Evolutionary conservation across 345 rosid genomes (phyloP).

Genomic region (Erucastrum elatum): DNA sequence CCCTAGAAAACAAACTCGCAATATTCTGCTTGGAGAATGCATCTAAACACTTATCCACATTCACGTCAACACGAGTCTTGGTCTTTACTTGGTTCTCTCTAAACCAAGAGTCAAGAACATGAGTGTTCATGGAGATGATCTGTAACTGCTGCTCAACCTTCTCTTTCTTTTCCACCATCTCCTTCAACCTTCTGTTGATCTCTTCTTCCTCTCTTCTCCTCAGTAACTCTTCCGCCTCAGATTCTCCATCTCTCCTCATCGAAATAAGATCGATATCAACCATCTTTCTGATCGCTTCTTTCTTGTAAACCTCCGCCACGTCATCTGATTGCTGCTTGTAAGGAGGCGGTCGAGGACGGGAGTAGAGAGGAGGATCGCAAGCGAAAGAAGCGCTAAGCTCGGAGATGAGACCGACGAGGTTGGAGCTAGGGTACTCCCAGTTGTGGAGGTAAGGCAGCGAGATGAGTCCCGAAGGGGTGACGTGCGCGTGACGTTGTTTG

Average conservation of each 20-base stretch:
- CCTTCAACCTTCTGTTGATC: constrained; percentile 62
- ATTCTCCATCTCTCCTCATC: constrained; percentile 75
- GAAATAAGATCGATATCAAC: constrained; percentile 44
- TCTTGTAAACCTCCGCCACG: constrained; percentile 64
- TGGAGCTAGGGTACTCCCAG: constrained; percentile 80
- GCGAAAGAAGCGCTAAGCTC: constrained; percentile 58
- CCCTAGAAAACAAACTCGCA: too few species aligned
- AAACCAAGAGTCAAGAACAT: too few species aligned
- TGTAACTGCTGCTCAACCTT: not conserved
- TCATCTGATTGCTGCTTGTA: constrained; percentile 61
- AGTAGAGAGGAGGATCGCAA: constrained; percentile 85
- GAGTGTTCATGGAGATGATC: too few species aligned
- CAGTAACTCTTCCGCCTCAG: constrained; percentile 55
- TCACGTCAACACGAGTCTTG: too few species aligned
- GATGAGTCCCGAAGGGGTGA: constrained; percentile 87
- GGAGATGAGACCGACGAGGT: constrained; percentile 67
- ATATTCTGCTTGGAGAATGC: too few species aligned
- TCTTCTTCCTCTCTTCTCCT: constrained; percentile 67
- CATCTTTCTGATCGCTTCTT: constrained; percentile 68
- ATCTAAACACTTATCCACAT: too few species aligned
- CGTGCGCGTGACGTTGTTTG: constrained; percentile 80
- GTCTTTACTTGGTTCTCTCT: too few species aligned
- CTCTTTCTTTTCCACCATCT: constrained; percentile 76
- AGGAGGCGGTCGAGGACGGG: constrained; percentile 46
- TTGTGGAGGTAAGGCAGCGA: constrained; percentile 75